Base-by-base conservation (phyloP, 768 basidiomycete genomes). In the Kwoniella botswanensis region DNA sequence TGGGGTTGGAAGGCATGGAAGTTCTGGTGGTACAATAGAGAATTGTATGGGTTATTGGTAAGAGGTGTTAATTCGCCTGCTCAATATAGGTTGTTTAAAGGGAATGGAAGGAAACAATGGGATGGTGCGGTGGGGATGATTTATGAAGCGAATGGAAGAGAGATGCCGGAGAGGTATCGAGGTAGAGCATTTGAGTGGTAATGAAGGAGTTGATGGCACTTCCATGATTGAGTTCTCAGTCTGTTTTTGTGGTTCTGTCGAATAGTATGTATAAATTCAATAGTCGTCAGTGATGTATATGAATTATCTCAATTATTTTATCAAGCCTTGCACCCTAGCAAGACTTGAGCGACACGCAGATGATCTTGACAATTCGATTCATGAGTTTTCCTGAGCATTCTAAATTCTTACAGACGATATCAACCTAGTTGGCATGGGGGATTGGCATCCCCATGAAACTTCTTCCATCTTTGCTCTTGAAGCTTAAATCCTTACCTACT, bases 381-480 rank as follows among this genome's bases (percentile, higher is more conserved):
- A 35, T 35, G 35, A 35, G 35, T 35, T 35, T 35, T 35, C 35
- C 35, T 35, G 35, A 1, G 35, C 35, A 35, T 35, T 9, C 35
- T 35, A 35, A 35, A 35, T 9, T 6, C 35, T 9, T 35, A 35
- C 35, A 35, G 35, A 35, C 35, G 35, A 35, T 50, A 50, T 18
- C 46, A 18, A 18, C 46, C 18, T 10, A 50, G 0, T 50, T 50
- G 13, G 46, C 46, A 15, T 46, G 46, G 9, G 79, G 75, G 1
- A 73, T 71, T 26, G 73, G 67, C 78, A 81, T 81, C 41, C 81
- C 81, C 79, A 82, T 80, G 67, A 82, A 82, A 60, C 70, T 72
- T 60, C 67, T 70, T 21, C 79, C 79, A 22, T 71, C 71, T 58
- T 79, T 72, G 21, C 65, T 56, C 43, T 71, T 68, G 68, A 76